phyloP scores from a whole-genome alignment of 2,329 filamentous ascomycete genomes.

The Trichoderma afroharzianum region DNA sequence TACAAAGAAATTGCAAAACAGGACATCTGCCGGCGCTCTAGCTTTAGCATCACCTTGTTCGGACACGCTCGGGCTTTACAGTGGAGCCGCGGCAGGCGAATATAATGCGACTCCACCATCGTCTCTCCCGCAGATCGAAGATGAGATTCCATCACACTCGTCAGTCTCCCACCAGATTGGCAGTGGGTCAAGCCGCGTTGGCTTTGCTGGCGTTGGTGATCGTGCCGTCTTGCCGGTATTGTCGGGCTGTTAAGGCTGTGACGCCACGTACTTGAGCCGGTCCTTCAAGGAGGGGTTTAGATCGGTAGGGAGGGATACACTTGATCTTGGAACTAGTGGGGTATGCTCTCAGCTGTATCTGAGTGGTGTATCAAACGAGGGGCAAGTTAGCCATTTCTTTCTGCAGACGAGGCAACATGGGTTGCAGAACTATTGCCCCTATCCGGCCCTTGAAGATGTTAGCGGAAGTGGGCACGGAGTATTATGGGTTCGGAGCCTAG shows the following conservation, averaged over 20 bases:
- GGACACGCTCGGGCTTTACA: not conserved
- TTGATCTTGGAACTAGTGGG: not conserved
- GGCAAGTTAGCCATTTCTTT: not conserved
- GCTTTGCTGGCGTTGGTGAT: not conserved
- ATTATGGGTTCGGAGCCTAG: not conserved
- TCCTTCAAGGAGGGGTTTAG: not conserved
- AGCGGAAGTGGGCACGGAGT: not conserved
- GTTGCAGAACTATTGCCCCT: not conserved
- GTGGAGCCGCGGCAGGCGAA: not conserved
- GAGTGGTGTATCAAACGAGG: not conserved
- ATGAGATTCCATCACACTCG: not conserved
- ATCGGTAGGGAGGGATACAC: not conserved
- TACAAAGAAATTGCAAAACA: not conserved
- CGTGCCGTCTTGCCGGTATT: not conserved
- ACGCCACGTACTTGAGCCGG: not conserved
- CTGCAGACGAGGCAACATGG: not conserved
- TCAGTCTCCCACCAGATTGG: conserved; percentile 45
- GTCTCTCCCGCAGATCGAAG: not conserved
- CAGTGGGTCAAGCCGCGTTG: conserved; percentile 23
- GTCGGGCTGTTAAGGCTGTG: not conserved
- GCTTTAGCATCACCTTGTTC: not conserved
- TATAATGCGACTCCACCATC: not conserved
- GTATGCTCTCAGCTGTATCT: not conserved
- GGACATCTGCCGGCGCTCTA: not conserved
- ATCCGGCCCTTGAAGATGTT: not conserved